Conservation (phyloP, 129 eudicot species). For the Chrysanthemum seticuspe region DNA sequence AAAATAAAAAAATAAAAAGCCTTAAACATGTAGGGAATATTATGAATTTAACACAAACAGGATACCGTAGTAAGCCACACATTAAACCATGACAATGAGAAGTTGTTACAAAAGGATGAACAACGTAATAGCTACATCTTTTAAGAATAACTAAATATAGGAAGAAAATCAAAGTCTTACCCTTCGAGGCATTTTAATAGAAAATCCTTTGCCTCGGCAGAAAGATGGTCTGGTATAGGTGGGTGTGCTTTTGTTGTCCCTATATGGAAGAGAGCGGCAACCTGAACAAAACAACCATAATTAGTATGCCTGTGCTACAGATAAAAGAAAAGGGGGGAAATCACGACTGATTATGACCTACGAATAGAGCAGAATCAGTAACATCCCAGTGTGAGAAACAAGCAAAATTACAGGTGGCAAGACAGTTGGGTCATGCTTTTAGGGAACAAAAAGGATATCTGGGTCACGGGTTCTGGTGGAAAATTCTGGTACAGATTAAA, state of each 20-base stretch:
- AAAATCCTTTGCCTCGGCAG: slow-evolving; percentile 90
- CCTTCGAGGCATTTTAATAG: slow-evolving; percentile 84
- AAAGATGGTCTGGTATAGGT: slow-evolving; percentile 96
- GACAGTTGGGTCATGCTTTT: too few relatives aligned
- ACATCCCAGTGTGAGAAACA: neutral
- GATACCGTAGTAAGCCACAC: neutral
- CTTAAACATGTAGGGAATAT: neutral
- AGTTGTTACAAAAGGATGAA: slow-evolving; percentile 11
- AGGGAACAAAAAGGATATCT: too few relatives aligned
- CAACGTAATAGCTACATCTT: neutral
- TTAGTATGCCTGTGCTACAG: slow-evolving; percentile 10
- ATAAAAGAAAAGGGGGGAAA: neutral
- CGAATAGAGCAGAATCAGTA: slow-evolving; percentile 9
- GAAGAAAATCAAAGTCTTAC: slow-evolving; percentile 40
- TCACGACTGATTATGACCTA: slow-evolving; percentile 1
- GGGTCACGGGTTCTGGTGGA: neutral
- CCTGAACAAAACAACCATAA: slow-evolving; percentile 45
- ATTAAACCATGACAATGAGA: neutral
- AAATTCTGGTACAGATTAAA: neutral
- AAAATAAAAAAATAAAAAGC: too few relatives aligned
- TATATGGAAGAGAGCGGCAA: slow-evolving; percentile 93
- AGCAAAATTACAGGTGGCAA: neutral
- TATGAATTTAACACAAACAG: neutral
- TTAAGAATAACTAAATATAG: neutral
- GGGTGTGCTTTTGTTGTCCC: slow-evolving; percentile 99